These are phyloP conservation scores for Nicotiana paniculata DNA, from an alignment of 257 asterid species.

Conservation along the genomic window DNA sequence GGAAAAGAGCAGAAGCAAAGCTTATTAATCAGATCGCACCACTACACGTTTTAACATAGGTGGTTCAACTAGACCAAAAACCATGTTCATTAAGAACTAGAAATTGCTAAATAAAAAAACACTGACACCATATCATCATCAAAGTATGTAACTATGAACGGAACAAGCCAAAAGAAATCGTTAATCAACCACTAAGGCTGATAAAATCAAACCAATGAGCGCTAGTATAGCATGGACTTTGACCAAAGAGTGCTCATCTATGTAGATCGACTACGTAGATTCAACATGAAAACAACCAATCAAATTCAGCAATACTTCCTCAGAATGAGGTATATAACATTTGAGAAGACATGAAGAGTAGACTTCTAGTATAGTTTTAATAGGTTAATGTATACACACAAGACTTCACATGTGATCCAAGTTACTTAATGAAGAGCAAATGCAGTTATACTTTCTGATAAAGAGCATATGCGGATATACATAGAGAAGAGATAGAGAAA, in stretches of 20 bases:
- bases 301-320: background rate
- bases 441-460: no score
- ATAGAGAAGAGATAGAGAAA: background rate
- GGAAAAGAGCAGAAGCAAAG: constrained; percentile 25
- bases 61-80: background rate
- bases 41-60: background rate
- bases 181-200: background rate
- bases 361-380: background rate
- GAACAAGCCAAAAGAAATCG: background rate
- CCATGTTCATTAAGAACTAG: background rate
- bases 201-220: background rate
- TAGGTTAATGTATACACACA: no score
- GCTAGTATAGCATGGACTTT: background rate
- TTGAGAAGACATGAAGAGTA: background rate
- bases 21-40: background rate
- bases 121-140: background rate
- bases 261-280: background rate
- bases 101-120: background rate
- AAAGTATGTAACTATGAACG: background rate
- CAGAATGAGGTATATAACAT: background rate
- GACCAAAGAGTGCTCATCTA: background rate
- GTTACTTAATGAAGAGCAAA: no score
- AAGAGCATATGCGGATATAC: background rate
- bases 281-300: background rate
- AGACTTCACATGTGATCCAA: no score